These are phyloP conservation scores for Gymnopilus dilepis DNA, from an alignment of 768 basidiomycete genomes.

Conservation along the genomic window DNA sequence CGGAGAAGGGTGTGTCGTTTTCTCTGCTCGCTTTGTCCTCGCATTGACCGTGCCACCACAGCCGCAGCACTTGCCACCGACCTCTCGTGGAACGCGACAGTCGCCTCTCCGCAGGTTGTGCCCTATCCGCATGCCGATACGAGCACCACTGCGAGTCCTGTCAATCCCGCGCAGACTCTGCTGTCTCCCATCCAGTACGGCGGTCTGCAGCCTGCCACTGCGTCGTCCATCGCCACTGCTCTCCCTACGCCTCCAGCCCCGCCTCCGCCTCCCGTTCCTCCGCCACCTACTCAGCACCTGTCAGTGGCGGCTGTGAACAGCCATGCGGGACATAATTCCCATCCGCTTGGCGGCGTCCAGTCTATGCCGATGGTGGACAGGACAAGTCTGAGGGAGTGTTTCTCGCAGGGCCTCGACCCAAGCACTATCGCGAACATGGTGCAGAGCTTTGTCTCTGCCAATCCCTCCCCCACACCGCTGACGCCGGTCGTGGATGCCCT, in stretches of 20 bases:
- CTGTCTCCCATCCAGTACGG: slow-evolving; percentile 48
- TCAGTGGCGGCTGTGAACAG: not conserved
- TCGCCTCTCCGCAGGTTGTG: slow-evolving; percentile 40
- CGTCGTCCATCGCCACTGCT: slow-evolving; percentile 29
- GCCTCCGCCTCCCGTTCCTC: slow-evolving; percentile 23
- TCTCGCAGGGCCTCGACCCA: slow-evolving; percentile 52
- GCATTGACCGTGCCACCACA: too few species aligned
- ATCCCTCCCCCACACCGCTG: slow-evolving; percentile 56
- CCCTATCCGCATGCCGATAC: slow-evolving; percentile 46
- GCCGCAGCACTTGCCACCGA: slow-evolving; percentile 28
- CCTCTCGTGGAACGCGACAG: slow-evolving; percentile 36
- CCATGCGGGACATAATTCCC: not conserved
- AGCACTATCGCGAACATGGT: slow-evolving; percentile 59
- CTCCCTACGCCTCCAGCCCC: slow-evolving; percentile 32
- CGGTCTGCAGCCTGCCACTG: slow-evolving; percentile 40
- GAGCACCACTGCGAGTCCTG: slow-evolving; percentile 40
- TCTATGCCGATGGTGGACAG: slow-evolving; percentile 35
- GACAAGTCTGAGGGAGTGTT: slow-evolving; percentile 48
- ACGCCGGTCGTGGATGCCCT: slow-evolving; percentile 55
- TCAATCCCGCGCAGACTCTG: slow-evolving; percentile 35
- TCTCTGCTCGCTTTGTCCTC: too few species aligned
- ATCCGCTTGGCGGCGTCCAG: not conserved
- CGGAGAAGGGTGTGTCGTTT: slow-evolving; percentile 57
- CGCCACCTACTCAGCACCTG: slow-evolving; percentile 20
- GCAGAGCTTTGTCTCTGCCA: slow-evolving; percentile 50